Conservation (phyloP, 345 rosid species). For the Eucalyptus decipiens region DNA sequence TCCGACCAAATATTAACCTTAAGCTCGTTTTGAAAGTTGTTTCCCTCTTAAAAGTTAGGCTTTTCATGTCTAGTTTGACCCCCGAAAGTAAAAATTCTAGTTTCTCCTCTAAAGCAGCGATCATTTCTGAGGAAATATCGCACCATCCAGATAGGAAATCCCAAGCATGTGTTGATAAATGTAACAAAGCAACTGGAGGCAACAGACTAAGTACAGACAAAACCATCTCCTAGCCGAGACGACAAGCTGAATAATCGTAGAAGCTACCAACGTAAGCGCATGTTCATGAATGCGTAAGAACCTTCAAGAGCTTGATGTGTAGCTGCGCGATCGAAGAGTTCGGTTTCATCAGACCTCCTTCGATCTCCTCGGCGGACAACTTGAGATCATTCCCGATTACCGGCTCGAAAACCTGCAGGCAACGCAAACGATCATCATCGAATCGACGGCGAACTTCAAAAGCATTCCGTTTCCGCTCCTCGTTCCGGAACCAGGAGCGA, state of each 20-base stretch:
- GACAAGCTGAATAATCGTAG: not conserved
- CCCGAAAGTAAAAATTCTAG: not conserved
- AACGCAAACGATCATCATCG: not conserved
- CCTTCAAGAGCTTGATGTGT: constrained; percentile 69
- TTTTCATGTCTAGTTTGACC: not conserved
- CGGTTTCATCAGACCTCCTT: constrained; percentile 49
- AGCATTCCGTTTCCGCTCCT: not conserved
- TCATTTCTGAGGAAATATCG: not conserved
- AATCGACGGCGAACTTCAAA: not conserved
- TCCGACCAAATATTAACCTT: not conserved
- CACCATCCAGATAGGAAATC: not conserved
- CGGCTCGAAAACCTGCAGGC: constrained; percentile 55
- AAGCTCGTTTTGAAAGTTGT: not conserved
- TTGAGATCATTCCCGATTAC: constrained; percentile 41
- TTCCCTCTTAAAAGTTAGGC: not conserved
- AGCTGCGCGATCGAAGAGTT: constrained; percentile 40
- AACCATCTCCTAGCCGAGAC: not conserved
- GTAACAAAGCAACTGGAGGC: not conserved
- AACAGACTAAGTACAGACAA: not conserved
- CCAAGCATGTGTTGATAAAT: not conserved
- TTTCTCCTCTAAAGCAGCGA: not conserved
- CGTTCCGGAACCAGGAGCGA: not conserved
- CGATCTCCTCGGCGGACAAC: constrained; percentile 67
- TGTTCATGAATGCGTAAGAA: not conserved
- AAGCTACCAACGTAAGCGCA: not conserved